Conservation (phyloP, 176 grass and related monocot genomes). For the Oryza officinalis region DNA sequence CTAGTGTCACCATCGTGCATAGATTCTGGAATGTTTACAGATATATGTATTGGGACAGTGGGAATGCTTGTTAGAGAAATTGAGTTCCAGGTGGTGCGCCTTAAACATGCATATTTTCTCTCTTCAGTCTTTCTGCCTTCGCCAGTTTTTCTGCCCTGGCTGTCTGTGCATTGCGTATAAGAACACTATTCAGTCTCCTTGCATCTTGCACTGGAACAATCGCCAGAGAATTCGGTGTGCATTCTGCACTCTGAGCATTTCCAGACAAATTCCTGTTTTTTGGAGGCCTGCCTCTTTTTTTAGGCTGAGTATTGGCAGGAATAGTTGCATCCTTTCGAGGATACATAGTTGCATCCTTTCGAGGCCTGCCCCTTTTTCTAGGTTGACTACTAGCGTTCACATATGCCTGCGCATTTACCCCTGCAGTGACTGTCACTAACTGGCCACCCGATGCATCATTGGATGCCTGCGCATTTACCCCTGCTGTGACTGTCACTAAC, state of each 20-base stretch:
- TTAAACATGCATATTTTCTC: constrained; percentile 42
- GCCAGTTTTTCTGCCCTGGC: constrained; percentile 54
- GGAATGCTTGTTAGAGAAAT: constrained; percentile 45
- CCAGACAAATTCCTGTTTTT: constrained; percentile 29
- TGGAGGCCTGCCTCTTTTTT: constrained; percentile 56
- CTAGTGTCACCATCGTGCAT: constrained; percentile 46
- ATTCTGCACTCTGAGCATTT: constrained; percentile 25
- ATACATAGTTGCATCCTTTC: constrained; percentile 25
- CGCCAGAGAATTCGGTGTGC: not conserved
- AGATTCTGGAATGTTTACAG: constrained; percentile 43
- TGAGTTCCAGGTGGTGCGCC: constrained; percentile 22
- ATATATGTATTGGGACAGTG: constrained; percentile 33
- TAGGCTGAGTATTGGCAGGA: constrained; percentile 31
- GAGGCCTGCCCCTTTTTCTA: constrained; percentile 54
- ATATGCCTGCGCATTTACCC: constrained; percentile 30
- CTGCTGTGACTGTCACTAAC: not conserved
- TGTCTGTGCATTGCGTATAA: constrained; percentile 41
- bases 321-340: not conserved
- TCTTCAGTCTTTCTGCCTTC: constrained; percentile 70
- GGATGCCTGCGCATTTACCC: constrained; percentile 29
- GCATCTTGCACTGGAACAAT: constrained; percentile 34
- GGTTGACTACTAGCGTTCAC: constrained; percentile 38
- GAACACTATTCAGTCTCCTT: constrained; percentile 23
- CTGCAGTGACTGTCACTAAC: not conserved
- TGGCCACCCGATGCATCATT: constrained; percentile 25